Percentiles rank a stretch among this genome's conserved stretches.
These are phyloP conservation scores for Primulina tabacum DNA, from an alignment of 257 asterid species.

Conservation along the genomic window DNA sequence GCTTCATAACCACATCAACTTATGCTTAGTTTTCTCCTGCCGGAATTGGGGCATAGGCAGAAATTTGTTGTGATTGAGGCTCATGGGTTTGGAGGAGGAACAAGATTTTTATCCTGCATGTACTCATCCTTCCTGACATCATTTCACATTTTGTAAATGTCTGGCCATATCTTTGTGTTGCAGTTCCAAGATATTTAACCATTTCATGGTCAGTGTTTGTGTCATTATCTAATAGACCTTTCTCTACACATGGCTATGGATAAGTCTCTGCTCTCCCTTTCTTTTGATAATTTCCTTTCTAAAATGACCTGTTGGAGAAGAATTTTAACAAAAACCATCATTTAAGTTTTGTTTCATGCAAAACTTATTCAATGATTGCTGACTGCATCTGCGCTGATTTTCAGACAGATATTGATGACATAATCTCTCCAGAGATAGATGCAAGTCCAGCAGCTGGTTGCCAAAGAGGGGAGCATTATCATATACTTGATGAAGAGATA, in stretches of 20 bases:
- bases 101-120: too few relatives aligned
- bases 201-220: background rate
- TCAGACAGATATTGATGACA: conserved; percentile 35
- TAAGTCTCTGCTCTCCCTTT: background rate
- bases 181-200: background rate
- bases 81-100: too few relatives aligned
- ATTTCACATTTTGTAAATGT: too few relatives aligned
- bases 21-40: too few relatives aligned
- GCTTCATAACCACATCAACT: too few relatives aligned
- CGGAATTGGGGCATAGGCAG: too few relatives aligned
- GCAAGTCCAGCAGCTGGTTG: conserved; percentile 36
- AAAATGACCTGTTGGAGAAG: background rate
- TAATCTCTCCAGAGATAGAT: conserved; percentile 18
- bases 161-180: background rate
- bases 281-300: background rate
- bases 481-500: conserved; percentile 55
- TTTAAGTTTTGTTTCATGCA: background rate
- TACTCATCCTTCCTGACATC: background rate
- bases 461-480: conserved; percentile 43
- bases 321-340: too few relatives aligned
- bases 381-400: conserved; percentile 11
- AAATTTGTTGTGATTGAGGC: too few relatives aligned
- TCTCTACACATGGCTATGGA: background rate
- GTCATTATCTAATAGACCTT: background rate
- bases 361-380: background rate